These are phyloP conservation scores for Daldinia loculata DNA, from an alignment of 495 filamentous ascomycete genomes.

Conservation along the genomic window DNA sequence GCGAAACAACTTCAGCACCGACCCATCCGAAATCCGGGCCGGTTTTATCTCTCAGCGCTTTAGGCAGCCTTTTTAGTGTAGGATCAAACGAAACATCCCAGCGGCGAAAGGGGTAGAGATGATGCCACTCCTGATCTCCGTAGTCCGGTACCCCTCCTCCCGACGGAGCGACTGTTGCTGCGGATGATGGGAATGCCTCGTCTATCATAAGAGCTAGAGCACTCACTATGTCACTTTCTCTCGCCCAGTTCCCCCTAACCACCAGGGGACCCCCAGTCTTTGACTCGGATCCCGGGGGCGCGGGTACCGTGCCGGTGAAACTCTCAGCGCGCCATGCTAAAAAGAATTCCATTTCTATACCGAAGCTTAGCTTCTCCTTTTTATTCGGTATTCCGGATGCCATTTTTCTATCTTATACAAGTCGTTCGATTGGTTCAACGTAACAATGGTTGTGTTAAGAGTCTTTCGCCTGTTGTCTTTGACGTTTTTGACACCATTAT, in stretches of 20 bases:
- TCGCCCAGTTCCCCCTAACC: neutral
- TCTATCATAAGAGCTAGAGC: neutral
- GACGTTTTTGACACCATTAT: neutral
- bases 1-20: conserved; percentile 22
- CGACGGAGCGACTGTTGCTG: neutral
- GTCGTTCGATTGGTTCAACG: neutral
- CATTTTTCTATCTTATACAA: neutral
- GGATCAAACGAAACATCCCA: conserved; percentile 5
- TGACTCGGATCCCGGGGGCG: neutral
- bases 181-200: neutral
- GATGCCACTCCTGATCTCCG: neutral
- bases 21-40: conserved; percentile 8
- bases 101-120: neutral
- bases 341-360: conserved; percentile 40
- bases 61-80: neutral
- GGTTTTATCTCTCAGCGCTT: neutral
- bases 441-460: neutral
- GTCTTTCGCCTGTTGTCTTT: neutral
- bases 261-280: neutral
- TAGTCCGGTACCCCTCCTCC: neutral
- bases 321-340: neutral
- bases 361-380: conserved; percentile 21
- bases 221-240: neutral
- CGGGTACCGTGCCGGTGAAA: neutral
- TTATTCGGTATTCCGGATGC: neutral